A percentile compares a stretch with the other conserved stretches of the same genome.
Evolutionary conservation across 2,329 filamentous ascomycete genomes (phyloP).

Genomic region (Fusarium citri): DNA sequence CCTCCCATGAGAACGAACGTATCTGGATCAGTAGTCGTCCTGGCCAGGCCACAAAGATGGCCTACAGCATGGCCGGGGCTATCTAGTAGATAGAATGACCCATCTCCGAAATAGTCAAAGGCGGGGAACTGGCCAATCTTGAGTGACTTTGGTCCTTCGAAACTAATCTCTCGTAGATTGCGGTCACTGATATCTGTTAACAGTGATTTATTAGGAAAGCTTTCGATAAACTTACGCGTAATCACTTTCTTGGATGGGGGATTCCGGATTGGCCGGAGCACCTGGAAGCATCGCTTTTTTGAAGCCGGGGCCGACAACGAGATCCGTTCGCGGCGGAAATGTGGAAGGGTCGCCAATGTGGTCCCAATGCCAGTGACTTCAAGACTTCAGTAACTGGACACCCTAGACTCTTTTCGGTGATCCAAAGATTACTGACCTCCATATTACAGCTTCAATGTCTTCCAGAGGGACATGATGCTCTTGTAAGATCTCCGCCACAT

Average conservation of each 20-base stretch:
- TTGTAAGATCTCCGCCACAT: constrained; percentile 41
- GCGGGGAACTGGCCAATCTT: constrained; percentile 54
- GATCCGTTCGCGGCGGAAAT: constrained; percentile 58
- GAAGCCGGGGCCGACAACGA: constrained; percentile 66
- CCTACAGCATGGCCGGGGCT: constrained; percentile 55
- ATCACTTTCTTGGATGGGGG: constrained; percentile 51
- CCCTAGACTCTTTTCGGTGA: accelerated
- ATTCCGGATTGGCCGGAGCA: constrained; percentile 55
- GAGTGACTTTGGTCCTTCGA: constrained; percentile 36
- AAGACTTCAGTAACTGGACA: background rate
- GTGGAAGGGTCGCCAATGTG: constrained; percentile 62
- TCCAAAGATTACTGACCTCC: constrained; percentile 25
- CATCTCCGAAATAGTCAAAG: constrained; percentile 57
- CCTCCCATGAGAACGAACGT: constrained; percentile 58
- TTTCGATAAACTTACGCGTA: constrained; percentile 40
- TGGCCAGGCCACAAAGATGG: constrained; percentile 56
- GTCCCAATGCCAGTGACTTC: constrained; percentile 62
- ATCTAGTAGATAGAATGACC: constrained; percentile 57
- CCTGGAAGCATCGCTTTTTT: constrained; percentile 59
- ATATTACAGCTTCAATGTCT: constrained; percentile 39
- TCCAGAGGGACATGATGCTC: constrained; percentile 4
- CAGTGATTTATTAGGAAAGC: accelerated
- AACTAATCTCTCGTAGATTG: constrained; percentile 46
- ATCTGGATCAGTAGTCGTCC: constrained; percentile 48
- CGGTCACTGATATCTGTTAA: constrained; percentile 32